Evolutionary conservation across 306 rosid species (phyloP).

Genomic region (Cucumis cinereus): DNA sequence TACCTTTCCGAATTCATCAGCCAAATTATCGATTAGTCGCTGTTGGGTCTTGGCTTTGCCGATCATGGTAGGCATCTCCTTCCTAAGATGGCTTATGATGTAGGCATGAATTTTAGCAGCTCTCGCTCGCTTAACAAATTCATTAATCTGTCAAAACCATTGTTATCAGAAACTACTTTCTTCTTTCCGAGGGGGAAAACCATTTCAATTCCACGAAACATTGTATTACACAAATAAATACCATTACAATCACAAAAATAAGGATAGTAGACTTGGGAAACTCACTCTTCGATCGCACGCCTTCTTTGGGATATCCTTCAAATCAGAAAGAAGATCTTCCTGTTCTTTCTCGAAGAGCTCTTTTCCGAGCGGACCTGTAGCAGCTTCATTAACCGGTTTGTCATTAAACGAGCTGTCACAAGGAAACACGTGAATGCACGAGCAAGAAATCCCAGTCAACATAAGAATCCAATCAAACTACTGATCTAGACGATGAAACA

Average conservation of each 20-base stretch:
- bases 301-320: conserved; percentile 87
- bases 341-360: conserved; percentile 91
- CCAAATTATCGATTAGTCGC: conserved; percentile 61
- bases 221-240: neutral
- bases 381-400: conserved; percentile 38
- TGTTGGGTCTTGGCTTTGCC: conserved; percentile 86
- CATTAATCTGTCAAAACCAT: conserved; percentile 53
- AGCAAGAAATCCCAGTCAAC: neutral
- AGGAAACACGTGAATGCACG: neutral
- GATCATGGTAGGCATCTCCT: conserved; percentile 82
- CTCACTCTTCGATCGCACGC: conserved; percentile 92
- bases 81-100: conserved; percentile 76
- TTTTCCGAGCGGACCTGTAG: conserved; percentile 55
- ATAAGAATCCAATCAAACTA: neutral
- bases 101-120: conserved; percentile 85
- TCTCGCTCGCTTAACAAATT: conserved; percentile 86
- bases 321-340: conserved; percentile 76
- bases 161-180: neutral
- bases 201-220: neutral
- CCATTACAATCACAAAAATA: neutral
- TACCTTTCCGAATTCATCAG: conserved; percentile 72
- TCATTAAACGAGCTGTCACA: conserved; percentile 87
- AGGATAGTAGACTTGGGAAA: neutral
- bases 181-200: neutral
- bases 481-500: neutral